Conservation (phyloP, 2,329 filamentous ascomycete species). For the Alternaria consortialis region DNA sequence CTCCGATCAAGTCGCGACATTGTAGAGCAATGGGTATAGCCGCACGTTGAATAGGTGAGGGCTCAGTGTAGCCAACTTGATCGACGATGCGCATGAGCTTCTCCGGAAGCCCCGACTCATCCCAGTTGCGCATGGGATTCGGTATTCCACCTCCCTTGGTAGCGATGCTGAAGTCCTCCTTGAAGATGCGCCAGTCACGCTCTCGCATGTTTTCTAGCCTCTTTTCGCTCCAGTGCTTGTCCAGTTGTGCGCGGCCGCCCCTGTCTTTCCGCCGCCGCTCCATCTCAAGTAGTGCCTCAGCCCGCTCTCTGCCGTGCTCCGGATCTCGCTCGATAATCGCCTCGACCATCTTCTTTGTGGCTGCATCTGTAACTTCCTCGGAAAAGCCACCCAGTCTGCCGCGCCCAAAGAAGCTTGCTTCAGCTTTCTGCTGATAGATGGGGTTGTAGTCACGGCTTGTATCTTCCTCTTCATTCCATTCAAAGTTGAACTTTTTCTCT, state of each 20-base stretch:
- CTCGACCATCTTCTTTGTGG: conserved; percentile 67
- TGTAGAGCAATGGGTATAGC: conserved; percentile 95
- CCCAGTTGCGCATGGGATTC: conserved; percentile 95
- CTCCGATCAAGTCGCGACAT: conserved; percentile 94
- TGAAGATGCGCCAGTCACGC: conserved; percentile 99
- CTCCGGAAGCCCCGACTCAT: conserved; percentile 81
- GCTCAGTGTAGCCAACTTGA: conserved; percentile 88
- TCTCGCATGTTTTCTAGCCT: conserved; percentile 91
- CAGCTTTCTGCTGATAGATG: conserved; percentile 74
- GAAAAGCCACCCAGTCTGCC: conserved; percentile 73
- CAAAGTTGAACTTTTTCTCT: conserved; percentile 98
- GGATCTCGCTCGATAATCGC: conserved; percentile 78
- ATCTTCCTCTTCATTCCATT: conserved; percentile 95
- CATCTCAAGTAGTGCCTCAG: conserved; percentile 83
- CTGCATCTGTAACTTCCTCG: conserved; percentile 63
- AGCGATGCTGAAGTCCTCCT: conserved; percentile 96
- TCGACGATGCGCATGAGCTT: conserved; percentile 82
- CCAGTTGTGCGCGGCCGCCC: conserved; percentile 75
- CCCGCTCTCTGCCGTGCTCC: conserved; percentile 79
- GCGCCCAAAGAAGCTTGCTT: conserved; percentile 74
- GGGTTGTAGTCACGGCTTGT: conserved; percentile 86
- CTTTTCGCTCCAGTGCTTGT: conserved; percentile 97
- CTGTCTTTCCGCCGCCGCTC: conserved; percentile 80
- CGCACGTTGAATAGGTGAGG: conserved; percentile 89
- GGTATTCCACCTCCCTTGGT: conserved; percentile 93